phyloP scores from a whole-genome alignment of 495 filamentous ascomycete genomes.

The Talaromyces stipitatus region DNA sequence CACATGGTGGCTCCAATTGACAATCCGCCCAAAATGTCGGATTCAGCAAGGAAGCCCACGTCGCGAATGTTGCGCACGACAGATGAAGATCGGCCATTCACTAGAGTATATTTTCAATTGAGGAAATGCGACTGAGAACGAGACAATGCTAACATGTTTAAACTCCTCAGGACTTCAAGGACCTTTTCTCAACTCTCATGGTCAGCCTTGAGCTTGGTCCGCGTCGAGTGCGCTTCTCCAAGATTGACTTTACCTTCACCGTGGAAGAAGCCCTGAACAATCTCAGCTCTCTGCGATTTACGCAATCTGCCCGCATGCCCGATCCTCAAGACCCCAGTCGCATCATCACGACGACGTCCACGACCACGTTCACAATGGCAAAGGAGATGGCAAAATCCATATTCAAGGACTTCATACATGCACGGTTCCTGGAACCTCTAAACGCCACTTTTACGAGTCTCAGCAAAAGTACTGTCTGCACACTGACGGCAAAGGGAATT shows the following conservation, averaged over 20 bases:
- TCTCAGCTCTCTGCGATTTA: constrained; percentile 81
- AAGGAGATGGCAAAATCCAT: constrained; percentile 85
- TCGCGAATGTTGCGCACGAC: constrained; percentile 82
- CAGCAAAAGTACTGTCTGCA: constrained; percentile 75
- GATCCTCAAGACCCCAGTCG: constrained; percentile 79
- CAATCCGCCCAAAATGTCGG: constrained; percentile 19
- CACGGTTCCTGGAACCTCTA: constrained; percentile 73
- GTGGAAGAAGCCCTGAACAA: constrained; percentile 89
- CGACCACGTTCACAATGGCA: constrained; percentile 89
- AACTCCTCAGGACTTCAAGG: constrained; percentile 64
- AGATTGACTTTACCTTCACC: constrained; percentile 75
- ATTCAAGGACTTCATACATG: constrained; percentile 75
- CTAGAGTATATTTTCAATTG: constrained; percentile 44
- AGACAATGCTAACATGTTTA: too few relatives aligned
- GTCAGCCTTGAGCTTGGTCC: constrained; percentile 71
- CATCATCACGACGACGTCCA: constrained; percentile 85
- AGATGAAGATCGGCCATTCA: constrained; percentile 79
- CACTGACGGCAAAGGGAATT: constrained; percentile 81
- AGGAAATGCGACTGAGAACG: not conserved
- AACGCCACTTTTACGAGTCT: constrained; percentile 61
- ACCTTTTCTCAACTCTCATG: constrained; percentile 80
- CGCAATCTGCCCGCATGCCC: constrained; percentile 87
- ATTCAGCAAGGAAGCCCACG: constrained; percentile 69
- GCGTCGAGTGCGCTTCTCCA: constrained; percentile 69
- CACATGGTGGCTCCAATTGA: not conserved